A percentile compares a stretch with the other conserved stretches of the same genome.
Conservation (phyloP, 805 yeast genomes). For the Teunomyces lycoperdinae region DNA sequence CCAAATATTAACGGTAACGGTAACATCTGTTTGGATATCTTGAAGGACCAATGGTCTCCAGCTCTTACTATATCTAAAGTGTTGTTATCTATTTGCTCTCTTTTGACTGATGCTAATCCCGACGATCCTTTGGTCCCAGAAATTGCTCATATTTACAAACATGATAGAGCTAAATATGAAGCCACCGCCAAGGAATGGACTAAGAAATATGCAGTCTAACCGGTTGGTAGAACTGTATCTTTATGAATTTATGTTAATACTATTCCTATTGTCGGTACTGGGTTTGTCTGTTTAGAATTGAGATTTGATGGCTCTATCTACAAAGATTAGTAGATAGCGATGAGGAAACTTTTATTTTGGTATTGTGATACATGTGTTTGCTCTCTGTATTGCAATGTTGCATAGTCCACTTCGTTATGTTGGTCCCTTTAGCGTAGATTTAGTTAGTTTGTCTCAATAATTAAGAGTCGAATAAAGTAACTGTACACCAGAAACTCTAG, state of each 20-base stretch:
- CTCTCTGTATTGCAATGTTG: neutral
- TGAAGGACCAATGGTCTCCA: slow-evolving; percentile 99
- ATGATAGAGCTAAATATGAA: slow-evolving; percentile 90
- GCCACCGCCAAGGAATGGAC: slow-evolving; percentile 99
- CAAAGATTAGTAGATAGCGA: neutral
- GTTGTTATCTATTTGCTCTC: slow-evolving; percentile 87
- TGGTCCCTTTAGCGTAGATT: neutral
- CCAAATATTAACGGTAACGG: slow-evolving; percentile 97
- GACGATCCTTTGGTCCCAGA: slow-evolving; percentile 99
- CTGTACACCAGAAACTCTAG: neutral
- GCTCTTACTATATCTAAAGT: slow-evolving; percentile 96
- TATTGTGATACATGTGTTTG: neutral
- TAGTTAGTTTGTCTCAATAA: neutral
- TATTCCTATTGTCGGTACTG: slow-evolving; percentile 3
- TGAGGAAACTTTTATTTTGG: neutral
- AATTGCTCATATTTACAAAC: slow-evolving; percentile 93
- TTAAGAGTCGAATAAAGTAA: slow-evolving; percentile 1
- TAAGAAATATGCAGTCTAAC: slow-evolving; percentile 88
- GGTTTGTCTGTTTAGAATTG: neutral
- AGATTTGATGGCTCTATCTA: neutral
- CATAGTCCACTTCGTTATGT: neutral
- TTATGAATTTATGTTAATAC: slow-evolving; percentile 4
- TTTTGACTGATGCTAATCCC: slow-evolving; percentile 96
- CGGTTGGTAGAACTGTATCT: slow-evolving; percentile 8
- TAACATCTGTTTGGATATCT: slow-evolving; percentile 92